Evolutionary conservation across 805 yeast genomes (phyloP).

Genomic region (Candida qinlingensis): DNA sequence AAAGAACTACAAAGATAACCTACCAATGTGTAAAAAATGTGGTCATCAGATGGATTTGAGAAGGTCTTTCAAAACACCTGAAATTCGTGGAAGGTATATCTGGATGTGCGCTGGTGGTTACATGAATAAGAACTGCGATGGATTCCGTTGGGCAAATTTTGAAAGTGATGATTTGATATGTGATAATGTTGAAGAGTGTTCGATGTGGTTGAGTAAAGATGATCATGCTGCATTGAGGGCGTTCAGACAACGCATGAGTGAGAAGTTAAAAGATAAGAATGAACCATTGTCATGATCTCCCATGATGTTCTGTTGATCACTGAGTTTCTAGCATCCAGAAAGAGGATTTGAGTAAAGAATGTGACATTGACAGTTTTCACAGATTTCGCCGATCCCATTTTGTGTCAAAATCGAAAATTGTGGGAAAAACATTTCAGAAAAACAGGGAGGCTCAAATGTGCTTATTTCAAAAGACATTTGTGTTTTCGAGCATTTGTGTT

Average conservation of each 20-base stretch:
- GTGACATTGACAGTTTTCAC: too few species aligned
- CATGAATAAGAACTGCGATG: slow-evolving; percentile 40
- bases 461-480: too few species aligned
- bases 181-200: slow-evolving; percentile 27
- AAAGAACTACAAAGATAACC: slow-evolving; percentile 9
- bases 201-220: slow-evolving; percentile 43
- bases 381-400: too few species aligned
- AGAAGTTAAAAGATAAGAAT: neutral
- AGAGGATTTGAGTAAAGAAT: too few species aligned
- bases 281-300: too few species aligned
- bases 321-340: too few species aligned
- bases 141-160: slow-evolving; percentile 48
- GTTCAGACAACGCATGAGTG: slow-evolving; percentile 13
- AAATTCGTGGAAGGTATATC: slow-evolving; percentile 50
- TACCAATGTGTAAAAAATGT: slow-evolving; percentile 41
- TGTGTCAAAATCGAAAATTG: too few species aligned
- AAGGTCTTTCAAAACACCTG: slow-evolving; percentile 43
- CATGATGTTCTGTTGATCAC: too few species aligned
- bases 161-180: slow-evolving; percentile 30
- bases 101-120: slow-evolving; percentile 59
- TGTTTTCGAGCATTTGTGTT: too few species aligned
- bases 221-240: slow-evolving; percentile 28
- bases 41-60: slow-evolving; percentile 44
- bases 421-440: too few species aligned
- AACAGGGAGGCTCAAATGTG: too few species aligned